Evolutionary conservation across 164 flowering plant genomes (phyloP).

Genomic region (Stephania yunnanensis): DNA sequence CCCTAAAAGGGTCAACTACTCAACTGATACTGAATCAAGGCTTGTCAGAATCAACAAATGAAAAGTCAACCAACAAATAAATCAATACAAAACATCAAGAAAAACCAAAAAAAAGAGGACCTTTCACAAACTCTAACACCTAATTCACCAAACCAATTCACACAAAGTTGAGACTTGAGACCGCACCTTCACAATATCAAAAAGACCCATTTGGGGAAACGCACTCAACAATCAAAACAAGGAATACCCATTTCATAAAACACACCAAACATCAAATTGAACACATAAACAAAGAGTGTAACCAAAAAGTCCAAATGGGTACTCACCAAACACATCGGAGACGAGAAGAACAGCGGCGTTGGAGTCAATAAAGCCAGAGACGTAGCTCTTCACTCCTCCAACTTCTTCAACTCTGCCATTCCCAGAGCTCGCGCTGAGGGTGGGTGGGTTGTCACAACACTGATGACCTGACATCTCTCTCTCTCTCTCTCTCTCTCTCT

Average conservation of each 20-base stretch:
- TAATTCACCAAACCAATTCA: no score
- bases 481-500: background rate
- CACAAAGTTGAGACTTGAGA: no score
- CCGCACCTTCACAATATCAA: no score
- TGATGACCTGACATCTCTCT: constrained; percentile 47
- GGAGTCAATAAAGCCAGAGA: constrained; percentile 48
- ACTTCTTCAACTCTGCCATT: constrained; percentile 45
- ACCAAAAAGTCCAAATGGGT: background rate
- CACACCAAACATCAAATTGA: background rate
- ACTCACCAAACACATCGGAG: constrained; percentile 60
- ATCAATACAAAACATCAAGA: no score
- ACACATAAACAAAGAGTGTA: background rate
- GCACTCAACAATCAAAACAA: background rate
- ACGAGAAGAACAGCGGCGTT: constrained; percentile 49
- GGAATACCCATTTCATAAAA: background rate
- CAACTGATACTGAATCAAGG: no score
- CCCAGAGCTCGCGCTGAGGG: constrained; percentile 38
- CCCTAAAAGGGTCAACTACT: no score
- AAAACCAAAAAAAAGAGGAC: no score
- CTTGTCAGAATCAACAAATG: no score
- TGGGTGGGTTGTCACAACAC: constrained; percentile 59
- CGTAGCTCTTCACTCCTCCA: constrained; percentile 54
- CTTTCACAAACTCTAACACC: no score
- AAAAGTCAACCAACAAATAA: no score
- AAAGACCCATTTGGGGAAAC: background rate